Conservation (phyloP, 257 asterid species). For the Solanum clarkiae region DNA sequence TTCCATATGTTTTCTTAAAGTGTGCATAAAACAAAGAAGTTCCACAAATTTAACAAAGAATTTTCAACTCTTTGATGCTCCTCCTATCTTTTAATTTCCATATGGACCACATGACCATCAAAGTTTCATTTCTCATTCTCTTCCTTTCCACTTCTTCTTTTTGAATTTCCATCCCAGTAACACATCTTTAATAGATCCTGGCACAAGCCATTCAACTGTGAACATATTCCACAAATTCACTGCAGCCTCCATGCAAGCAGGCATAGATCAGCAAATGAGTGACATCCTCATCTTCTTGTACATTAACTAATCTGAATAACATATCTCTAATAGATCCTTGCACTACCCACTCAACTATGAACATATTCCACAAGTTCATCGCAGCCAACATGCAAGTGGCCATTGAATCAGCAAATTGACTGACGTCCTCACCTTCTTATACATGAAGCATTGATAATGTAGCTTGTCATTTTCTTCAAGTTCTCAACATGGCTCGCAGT, state of each 20-base stretch:
- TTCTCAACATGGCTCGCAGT: background rate
- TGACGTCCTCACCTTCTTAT: background rate
- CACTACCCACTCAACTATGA: background rate
- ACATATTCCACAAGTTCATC: no score
- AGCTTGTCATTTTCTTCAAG: background rate
- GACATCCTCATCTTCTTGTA: background rate
- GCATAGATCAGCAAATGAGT: background rate
- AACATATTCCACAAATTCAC: background rate
- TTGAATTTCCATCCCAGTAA: background rate
- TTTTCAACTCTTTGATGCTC: background rate
- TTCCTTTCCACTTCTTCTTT: background rate
- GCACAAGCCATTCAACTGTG: background rate
- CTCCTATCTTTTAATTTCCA: background rate
- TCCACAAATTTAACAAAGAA: background rate
- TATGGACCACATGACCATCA: background rate
- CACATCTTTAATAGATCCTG: background rate
- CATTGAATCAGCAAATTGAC: no score
- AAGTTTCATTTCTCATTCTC: background rate
- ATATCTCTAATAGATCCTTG: background rate
- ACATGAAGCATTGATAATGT: background rate
- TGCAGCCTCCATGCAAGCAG: background rate
- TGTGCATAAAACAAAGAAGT: background rate
- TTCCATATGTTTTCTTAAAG: background rate
- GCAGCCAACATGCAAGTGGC: no score
- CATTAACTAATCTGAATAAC: background rate